Evolutionary conservation across 805 yeast species (phyloP).

Genomic region (Pichia membranifaciens): DNA sequence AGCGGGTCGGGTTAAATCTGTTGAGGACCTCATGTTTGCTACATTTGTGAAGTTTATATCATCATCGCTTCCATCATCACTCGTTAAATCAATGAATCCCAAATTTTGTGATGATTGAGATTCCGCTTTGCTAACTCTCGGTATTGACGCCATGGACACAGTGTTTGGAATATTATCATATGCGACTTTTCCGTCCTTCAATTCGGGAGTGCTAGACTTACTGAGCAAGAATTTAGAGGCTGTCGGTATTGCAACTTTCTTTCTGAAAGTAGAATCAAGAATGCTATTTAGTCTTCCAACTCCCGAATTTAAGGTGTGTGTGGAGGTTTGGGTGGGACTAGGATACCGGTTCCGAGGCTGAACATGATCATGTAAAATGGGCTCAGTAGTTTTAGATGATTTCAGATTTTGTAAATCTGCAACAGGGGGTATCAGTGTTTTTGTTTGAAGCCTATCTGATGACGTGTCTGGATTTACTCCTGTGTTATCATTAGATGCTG

Average conservation of each 20-base stretch:
- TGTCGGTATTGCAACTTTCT: neutral
- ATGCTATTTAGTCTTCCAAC: too few relatives aligned
- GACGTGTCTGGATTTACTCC: too few relatives aligned
- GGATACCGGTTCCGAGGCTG: neutral
- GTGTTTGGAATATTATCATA: neutral
- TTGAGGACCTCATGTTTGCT: neutral
- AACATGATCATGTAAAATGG: too few relatives aligned
- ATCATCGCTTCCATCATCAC: conserved; percentile 5
- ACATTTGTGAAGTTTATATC: conserved; percentile 1
- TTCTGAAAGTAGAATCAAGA: neutral
- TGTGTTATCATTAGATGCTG: too few relatives aligned
- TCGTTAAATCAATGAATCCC: conserved; percentile 6
- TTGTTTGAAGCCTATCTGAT: too few relatives aligned
- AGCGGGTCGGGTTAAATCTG: too few relatives aligned
- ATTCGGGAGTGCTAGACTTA: neutral
- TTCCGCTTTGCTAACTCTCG: neutral
- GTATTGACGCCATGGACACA: conserved; percentile 1
- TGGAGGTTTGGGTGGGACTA: too few relatives aligned
- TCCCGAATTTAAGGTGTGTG: too few relatives aligned
- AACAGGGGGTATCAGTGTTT: too few relatives aligned
- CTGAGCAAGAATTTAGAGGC: neutral
- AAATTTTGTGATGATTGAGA: neutral
- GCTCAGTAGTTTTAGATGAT: too few relatives aligned
- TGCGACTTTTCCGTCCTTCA: neutral
- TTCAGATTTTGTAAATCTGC: too few relatives aligned